Evolutionary conservation across 495 filamentous ascomycete genomes (phyloP), one percentile per base, ranked within the genome.

Genomic region (Tuber microsphaerosporum): DNA sequence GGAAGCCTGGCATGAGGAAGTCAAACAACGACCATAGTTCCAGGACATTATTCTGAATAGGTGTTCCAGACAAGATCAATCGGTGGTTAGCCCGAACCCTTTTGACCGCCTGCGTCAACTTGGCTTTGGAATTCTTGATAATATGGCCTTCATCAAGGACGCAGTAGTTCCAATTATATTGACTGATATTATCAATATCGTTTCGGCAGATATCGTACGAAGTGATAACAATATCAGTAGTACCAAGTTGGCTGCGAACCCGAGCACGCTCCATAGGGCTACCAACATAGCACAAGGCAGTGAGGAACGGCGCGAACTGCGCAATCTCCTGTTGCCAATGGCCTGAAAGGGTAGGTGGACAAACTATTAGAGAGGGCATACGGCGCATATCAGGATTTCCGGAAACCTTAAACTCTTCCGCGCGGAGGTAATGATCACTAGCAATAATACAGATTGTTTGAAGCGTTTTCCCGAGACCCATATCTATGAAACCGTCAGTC

Each of bases 1-100:
- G 86, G 87, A 99, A 99, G 10, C 95, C 96, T 7, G 95, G 95
- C 95, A 99, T 99, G 75, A 99, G 85, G 86, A 99, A 99, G 84
- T 99, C 95, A 81, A 99, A 98, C 10, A 99, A 88, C 0, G 96
- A 98, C 95, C 95, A 99, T n/a, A 99, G 87, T 82, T 99, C 95
- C 12, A 97, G 87, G 31, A 99, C 91, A 83, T 98, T 99, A 84
- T 99, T 99, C 83, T 99, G 95, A 81, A 99, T 99, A 0, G 95
- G 95, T 2, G 95, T 99, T 65, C 95, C 95, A 19, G 95, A 98
- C 8, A 99, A 88, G 77, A 99, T 98, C 48, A 99, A 87, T 17
- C 95, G 92, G 84, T 99, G 95, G 77, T 98, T 97, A 83, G 93
- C 96, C 39, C 87, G 81, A 48, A 99, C 86, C 61, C 88, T 88